These are phyloP conservation scores for Pharus latifolius DNA, from an alignment of 176 grass and related monocot genomes.

Conservation along the genomic window DNA sequence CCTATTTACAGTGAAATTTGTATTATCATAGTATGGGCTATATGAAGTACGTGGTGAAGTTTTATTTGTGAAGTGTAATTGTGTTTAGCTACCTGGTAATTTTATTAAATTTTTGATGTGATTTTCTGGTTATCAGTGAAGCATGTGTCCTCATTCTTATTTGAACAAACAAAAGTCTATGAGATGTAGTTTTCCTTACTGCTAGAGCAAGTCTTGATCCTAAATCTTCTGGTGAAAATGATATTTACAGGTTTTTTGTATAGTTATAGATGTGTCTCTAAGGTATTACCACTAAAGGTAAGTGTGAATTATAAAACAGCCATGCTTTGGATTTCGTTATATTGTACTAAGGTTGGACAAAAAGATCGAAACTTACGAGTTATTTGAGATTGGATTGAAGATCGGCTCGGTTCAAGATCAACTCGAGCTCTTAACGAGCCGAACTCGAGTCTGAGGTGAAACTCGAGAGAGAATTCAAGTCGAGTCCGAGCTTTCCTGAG, in stretches of 20 bases:
- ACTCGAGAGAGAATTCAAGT: too few relatives aligned
- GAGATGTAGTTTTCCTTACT: not conserved
- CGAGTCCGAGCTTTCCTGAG: too few relatives aligned
- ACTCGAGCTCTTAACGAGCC: too few relatives aligned
- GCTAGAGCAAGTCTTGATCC: not conserved
- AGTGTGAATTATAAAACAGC: too few relatives aligned
- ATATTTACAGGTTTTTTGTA: not conserved
- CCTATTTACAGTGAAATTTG: not conserved
- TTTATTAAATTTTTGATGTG: not conserved
- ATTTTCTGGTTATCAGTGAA: slow-evolving; percentile 4
- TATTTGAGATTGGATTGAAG: too few relatives aligned
- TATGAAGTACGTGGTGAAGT: not conserved
- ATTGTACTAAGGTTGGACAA: too few relatives aligned
- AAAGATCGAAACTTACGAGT: too few relatives aligned
- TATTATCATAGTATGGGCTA: not conserved
- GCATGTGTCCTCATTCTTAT: not conserved
- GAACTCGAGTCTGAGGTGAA: too few relatives aligned
- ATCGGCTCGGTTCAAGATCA: too few relatives aligned
- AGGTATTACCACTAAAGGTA: too few relatives aligned
- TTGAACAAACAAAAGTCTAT: not conserved
- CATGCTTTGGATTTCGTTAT: too few relatives aligned
- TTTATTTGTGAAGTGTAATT: not conserved
- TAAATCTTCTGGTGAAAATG: slow-evolving; percentile 1
- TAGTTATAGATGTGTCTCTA: too few relatives aligned
- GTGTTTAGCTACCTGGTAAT: not conserved